Evolutionary conservation across 345 rosid genomes (phyloP).

Genomic region (Eucalyptus microcorys): DNA sequence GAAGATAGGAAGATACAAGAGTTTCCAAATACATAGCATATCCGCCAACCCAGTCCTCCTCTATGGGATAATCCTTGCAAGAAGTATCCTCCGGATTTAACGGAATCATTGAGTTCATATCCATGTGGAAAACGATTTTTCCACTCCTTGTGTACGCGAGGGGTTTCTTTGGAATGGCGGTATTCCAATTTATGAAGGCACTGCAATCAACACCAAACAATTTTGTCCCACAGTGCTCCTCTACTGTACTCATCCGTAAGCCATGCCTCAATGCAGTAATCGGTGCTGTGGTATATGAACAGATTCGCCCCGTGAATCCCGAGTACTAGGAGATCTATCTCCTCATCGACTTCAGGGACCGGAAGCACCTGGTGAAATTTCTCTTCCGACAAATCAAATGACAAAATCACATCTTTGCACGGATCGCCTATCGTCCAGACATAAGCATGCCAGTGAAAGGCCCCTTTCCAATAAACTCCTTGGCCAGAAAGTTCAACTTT

Average conservation of each 20-base stretch:
- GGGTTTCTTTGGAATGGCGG: no score
- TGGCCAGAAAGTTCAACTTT: accelerated
- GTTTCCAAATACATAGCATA: no score
- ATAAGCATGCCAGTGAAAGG: not conserved
- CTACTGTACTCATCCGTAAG: not conserved
- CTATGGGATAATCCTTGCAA: not conserved
- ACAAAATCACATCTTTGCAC: no score
- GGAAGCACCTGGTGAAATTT: not conserved
- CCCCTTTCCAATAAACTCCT: not conserved
- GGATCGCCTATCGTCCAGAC: no score
- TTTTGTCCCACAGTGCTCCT: not conserved
- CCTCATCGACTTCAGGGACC: not conserved
- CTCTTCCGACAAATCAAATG: not conserved
- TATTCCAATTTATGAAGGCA: no score
- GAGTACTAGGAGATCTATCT: not conserved
- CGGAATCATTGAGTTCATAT: not conserved
- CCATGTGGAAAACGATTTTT: not conserved
- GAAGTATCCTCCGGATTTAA: not conserved
- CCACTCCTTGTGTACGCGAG: not conserved
- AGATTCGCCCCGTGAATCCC: not conserved
- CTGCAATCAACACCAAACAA: no score
- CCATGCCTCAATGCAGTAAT: not conserved
- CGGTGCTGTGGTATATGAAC: not conserved
- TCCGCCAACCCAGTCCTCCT: no score
- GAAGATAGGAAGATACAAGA: not conserved